Evolutionary conservation across 495 filamentous ascomycete genomes (phyloP).

Genomic region (Entonaema liquescens): DNA sequence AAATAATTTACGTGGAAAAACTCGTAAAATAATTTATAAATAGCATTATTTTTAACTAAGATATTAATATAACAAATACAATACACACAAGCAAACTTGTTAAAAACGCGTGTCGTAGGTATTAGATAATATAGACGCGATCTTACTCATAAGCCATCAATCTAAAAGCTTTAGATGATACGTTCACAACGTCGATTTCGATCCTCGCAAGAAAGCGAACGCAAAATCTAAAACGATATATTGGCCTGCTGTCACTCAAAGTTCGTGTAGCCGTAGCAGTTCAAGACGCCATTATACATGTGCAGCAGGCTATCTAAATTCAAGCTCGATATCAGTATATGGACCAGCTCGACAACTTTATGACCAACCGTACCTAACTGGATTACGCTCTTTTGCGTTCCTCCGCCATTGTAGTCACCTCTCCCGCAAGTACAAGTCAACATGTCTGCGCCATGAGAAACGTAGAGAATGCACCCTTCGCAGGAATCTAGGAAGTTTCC

Average conservation of each 20-base stretch:
- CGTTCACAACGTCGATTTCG: no score
- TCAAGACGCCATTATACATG: slow-evolving; percentile 27
- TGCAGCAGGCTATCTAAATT: slow-evolving; percentile 12
- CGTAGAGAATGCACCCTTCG: slow-evolving; percentile 1
- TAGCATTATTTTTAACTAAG: no score
- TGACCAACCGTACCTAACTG: slow-evolving; percentile 14
- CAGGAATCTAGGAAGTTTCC: slow-evolving; percentile 12
- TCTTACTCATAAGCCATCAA: no score
- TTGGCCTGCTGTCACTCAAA: slow-evolving; percentile 15
- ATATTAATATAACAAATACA: no score
- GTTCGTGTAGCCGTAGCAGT: slow-evolving; percentile 23
- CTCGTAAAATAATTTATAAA: no score
- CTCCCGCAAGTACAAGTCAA: slow-evolving; percentile 6
- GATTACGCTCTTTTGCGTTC: slow-evolving; percentile 3
- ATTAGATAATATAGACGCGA: no score
- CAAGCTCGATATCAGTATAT: background rate
- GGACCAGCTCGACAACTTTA: no score
- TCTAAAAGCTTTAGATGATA: no score
- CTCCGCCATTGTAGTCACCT: background rate
- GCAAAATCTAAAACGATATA: slow-evolving; percentile 8
- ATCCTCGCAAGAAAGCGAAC: no score
- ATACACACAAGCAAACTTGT: no score
- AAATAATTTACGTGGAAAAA: no score
- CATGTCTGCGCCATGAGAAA: background rate
- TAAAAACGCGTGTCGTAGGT: no score